phyloP scores from a whole-genome alignment of 345 rosid genomes.

The Gossypium arboreum region DNA sequence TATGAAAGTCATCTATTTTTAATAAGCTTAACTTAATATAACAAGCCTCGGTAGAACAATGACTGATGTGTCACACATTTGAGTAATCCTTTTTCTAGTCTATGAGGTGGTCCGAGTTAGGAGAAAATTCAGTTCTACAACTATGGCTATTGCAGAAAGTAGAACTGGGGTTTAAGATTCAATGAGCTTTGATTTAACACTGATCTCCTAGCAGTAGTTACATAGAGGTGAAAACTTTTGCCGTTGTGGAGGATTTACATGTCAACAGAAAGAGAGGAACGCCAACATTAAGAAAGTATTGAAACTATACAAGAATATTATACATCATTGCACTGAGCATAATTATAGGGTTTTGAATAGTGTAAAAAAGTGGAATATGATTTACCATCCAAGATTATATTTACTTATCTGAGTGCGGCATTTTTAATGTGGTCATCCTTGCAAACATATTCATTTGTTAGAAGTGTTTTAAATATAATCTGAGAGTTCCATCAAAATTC shows the following conservation, averaged over 20 bases:
- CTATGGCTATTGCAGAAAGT: not conserved
- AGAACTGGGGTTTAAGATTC: not conserved
- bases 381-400: not conserved
- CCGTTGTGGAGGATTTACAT: not conserved
- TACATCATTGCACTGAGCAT: not conserved
- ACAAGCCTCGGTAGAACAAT: not conserved
- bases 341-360: not conserved
- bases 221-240: not conserved
- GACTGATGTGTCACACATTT: not conserved
- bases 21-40: not conserved
- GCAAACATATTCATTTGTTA: conserved; percentile 1
- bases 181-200: not conserved
- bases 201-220: not conserved
- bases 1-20: not conserved
- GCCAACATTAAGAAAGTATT: not conserved
- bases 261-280: not conserved
- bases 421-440: not conserved
- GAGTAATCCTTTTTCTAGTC: not conserved
- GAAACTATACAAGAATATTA: not conserved
- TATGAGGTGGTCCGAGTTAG: not conserved
- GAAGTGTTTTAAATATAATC: not conserved
- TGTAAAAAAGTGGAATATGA: not conserved
- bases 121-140: not conserved
- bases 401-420: not conserved
- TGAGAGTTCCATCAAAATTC: not conserved